Evolutionary conservation across 2,329 filamentous ascomycete species (phyloP), one percentile per base, ranked within the genome.

Genomic region (Verticillium dahliae): DNA sequence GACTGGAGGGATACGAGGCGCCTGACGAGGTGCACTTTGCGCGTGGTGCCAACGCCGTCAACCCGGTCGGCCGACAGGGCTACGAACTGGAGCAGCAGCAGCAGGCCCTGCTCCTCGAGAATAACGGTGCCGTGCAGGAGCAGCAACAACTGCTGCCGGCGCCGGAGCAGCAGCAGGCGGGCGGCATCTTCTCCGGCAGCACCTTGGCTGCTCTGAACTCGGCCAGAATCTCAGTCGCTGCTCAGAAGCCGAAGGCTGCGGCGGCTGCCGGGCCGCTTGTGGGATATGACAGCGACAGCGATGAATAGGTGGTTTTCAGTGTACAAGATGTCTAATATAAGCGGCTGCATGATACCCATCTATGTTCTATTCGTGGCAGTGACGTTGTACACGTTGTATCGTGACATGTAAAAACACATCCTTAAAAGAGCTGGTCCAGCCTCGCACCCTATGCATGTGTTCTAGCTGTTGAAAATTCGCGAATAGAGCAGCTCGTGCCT

Each of bases 11-110:
- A 1, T 98, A 97, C 73, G 91, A 98, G 70, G 93, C 93, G 1
- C 93, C 94, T 0, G 95, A 99, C 72, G 90, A 95, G 65, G 87
- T 99, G 33, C 96, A 96, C 84, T 97, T 93, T 75, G 91, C 92
- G 0, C 83, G 90, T 56, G 91, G 93, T 39, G 85, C 86, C 67
- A 86, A 87, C 65, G 85, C 85, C 0, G 84, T 88, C 35, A 87
- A 87, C 67, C 84, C 84, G 0, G 70, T 78, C 2, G 85, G 84
- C 1, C 76, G 84, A 41, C 74, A 84, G 57, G 86, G 86, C 0
- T 81, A 85, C 62, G 87, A 89, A 65, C 73, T 88, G 34, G 87
- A 90, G 69, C 80, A 87, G 57, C 81, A 89, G 67, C 81, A 86
- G 63, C 78, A 27, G 27, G 27, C 77, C 61, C 67, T 84, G 65